Percentiles rank a stretch among this genome's conserved stretches.
These are phyloP conservation scores for Ampelomyces quisqualis DNA, from an alignment of 2,329 filamentous ascomycete genomes.

Conservation along the genomic window DNA sequence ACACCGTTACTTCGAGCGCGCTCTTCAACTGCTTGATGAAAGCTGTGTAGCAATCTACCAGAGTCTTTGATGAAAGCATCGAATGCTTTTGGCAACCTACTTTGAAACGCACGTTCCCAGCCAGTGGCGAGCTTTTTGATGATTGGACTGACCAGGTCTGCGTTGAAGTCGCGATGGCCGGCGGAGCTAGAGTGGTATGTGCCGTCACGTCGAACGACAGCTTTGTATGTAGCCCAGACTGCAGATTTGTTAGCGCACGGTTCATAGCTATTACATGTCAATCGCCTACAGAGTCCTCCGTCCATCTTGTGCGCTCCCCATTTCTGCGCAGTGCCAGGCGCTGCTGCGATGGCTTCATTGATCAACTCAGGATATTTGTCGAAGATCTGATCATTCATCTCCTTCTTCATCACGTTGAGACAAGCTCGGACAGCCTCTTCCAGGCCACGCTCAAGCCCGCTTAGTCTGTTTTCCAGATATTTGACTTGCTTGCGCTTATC, in stretches of 20 bases:
- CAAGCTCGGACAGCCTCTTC: slow-evolving; percentile 45
- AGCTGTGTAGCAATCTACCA: slow-evolving; percentile 38
- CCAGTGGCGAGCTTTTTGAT: slow-evolving; percentile 44
- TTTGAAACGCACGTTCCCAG: slow-evolving; percentile 51
- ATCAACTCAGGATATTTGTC: slow-evolving; percentile 47
- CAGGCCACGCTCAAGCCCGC: slow-evolving; percentile 46
- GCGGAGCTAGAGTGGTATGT: slow-evolving; percentile 44
- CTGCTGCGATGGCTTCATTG: slow-evolving; percentile 43
- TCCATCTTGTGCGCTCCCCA: slow-evolving; percentile 44
- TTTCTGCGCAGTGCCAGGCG: slow-evolving; percentile 31
- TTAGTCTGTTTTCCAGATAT: slow-evolving; percentile 45
- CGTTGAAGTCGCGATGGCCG: slow-evolving; percentile 47
- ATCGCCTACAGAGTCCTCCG: slow-evolving; percentile 55
- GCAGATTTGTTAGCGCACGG: too few relatives aligned
- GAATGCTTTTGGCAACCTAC: slow-evolving; percentile 46
- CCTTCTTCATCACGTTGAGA: slow-evolving; percentile 44
- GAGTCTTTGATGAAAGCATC: slow-evolving; percentile 39
- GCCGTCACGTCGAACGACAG: slow-evolving; percentile 55
- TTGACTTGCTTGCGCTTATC: slow-evolving; percentile 44
- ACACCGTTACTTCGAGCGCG: slow-evolving; percentile 44
- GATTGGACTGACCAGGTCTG: slow-evolving; percentile 44
- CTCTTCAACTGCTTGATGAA: slow-evolving; percentile 48
- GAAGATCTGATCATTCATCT: slow-evolving; percentile 51
- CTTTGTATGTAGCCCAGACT: slow-evolving; percentile 59
- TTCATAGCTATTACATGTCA: too few relatives aligned